Conservation (phyloP, 768 basidiomycete species). For the Fomitopsis serialis region DNA sequence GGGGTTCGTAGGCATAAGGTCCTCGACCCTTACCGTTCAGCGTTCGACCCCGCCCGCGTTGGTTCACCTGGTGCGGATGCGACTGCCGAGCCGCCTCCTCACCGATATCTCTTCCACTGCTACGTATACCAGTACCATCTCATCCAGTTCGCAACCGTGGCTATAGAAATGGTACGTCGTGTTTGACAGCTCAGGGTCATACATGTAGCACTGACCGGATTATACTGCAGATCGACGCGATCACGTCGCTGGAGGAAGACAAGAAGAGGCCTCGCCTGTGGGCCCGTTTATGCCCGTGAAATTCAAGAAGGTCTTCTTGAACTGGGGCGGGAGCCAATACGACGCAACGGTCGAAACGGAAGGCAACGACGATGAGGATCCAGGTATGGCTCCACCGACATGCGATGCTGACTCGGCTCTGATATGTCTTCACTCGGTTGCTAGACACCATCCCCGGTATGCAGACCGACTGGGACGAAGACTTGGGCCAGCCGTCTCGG, state of each 20-base stretch:
- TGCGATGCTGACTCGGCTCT: no score
- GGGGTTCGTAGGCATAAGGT: slow-evolving; percentile 34
- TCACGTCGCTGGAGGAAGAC: no score
- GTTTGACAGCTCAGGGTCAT: no score
- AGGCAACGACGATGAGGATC: background rate
- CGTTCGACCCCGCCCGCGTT: slow-evolving; percentile 37
- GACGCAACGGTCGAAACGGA: no score
- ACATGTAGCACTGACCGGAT: no score
- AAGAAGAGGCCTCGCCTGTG: no score
- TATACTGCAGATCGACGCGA: no score
- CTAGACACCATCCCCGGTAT: slow-evolving; percentile 56
- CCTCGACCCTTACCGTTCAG: slow-evolving; percentile 55
- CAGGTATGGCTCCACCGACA: no score
- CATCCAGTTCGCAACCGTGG: slow-evolving; percentile 30
- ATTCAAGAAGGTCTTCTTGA: background rate
- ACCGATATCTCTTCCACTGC: slow-evolving; percentile 68
- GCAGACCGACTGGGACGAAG: slow-evolving; percentile 33
- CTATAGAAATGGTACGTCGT: slow-evolving; percentile 31
- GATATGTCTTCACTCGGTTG: background rate
- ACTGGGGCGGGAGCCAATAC: no score
- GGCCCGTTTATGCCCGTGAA: no score
- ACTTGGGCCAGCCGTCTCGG: slow-evolving; percentile 50
- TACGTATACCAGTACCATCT: slow-evolving; percentile 65
- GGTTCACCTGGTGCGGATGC: slow-evolving; percentile 16
- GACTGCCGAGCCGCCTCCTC: slow-evolving; percentile 46